Evolutionary conservation across 2,329 filamentous ascomycete species (phyloP).

Genomic region (Chaetomium olivaceum): DNA sequence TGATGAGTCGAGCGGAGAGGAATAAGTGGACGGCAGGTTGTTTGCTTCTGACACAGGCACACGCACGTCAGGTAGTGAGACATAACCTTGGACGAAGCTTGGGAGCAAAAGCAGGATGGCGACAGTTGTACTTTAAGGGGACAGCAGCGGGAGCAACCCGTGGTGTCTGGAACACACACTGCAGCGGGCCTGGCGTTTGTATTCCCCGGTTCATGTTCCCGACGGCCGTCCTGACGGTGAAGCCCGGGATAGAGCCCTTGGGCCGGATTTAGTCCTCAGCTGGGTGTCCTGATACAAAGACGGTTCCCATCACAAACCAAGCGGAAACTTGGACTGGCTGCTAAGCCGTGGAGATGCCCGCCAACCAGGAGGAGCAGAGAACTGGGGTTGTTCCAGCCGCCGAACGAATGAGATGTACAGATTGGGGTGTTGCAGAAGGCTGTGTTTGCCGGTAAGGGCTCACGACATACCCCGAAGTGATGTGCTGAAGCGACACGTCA

Average conservation of each 20-base stretch:
- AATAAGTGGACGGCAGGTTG: conserved; percentile 22
- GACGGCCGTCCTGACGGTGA: conserved; percentile 17
- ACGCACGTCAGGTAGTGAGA: conserved; percentile 32
- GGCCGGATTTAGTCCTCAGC: not conserved
- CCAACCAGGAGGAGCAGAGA: conserved; percentile 19
- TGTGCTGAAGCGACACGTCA: conserved; percentile 32
- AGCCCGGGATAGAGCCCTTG: not conserved
- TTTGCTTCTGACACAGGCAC: conserved; percentile 28
- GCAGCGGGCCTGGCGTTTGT: conserved; percentile 33
- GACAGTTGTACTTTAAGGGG: conserved; percentile 32
- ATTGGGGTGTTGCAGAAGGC: conserved; percentile 18
- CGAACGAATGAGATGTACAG: conserved; percentile 22
- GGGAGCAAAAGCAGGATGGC: conserved; percentile 18
- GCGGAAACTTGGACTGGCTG: conserved; percentile 11
- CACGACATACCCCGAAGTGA: conserved; percentile 26
- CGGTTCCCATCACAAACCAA: conserved; percentile 27
- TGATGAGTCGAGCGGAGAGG: conserved; percentile 2
- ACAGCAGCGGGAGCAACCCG: conserved; percentile 24
- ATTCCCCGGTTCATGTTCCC: conserved; percentile 28
- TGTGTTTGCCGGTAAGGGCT: conserved; percentile 24
- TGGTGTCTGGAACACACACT: conserved; percentile 32
- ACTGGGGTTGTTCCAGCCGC: conserved; percentile 2
- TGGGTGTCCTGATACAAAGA: conserved; percentile 20
- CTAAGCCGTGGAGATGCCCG: conserved; percentile 13
- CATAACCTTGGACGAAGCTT: conserved; percentile 23